phyloP scores from a whole-genome alignment of 2,329 filamentous ascomycete species.

The Stemphylium vesicarium region DNA sequence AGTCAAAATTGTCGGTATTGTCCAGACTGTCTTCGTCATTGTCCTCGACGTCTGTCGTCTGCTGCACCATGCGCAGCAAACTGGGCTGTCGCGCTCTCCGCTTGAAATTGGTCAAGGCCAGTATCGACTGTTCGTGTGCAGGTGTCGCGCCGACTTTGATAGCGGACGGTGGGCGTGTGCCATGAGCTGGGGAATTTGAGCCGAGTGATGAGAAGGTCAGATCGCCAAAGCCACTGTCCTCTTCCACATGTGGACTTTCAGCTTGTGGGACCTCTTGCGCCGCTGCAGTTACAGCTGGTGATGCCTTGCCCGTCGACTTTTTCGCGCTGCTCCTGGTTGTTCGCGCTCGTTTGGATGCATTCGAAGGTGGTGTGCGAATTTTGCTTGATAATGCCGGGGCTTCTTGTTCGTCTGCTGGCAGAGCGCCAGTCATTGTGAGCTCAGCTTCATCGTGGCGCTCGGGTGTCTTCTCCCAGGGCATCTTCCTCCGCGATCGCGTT shows the following conservation, averaged over 20 bases:
- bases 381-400: constrained; percentile 9
- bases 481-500: constrained; percentile 28
- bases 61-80: constrained; percentile 57
- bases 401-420: constrained; percentile 28
- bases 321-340: constrained; percentile 27
- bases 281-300: constrained; percentile 9
- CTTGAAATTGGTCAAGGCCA: constrained; percentile 60
- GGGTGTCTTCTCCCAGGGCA: constrained; percentile 27
- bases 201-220: constrained; percentile 43
- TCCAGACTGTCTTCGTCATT: constrained; percentile 54
- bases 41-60: constrained; percentile 55
- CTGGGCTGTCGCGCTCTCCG: constrained; percentile 57
- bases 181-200: constrained; percentile 44
- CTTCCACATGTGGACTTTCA: constrained; percentile 17
- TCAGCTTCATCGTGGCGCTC: constrained; percentile 32
- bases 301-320: constrained; percentile 21
- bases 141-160: constrained; percentile 54
- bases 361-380: constrained; percentile 30
- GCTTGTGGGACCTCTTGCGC: constrained; percentile 18
- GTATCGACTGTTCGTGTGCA: constrained; percentile 53
- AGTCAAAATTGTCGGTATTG: constrained; percentile 45
- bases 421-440: constrained; percentile 46
- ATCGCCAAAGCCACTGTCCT: constrained; percentile 42
- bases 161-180: constrained; percentile 51
- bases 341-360: constrained; percentile 23